A percentile compares a stretch with the other conserved stretches of the same genome.
These are phyloP conservation scores for Aspergillus heteromorphus DNA, from an alignment of 495 filamentous ascomycete species.

Conservation along the genomic window DNA sequence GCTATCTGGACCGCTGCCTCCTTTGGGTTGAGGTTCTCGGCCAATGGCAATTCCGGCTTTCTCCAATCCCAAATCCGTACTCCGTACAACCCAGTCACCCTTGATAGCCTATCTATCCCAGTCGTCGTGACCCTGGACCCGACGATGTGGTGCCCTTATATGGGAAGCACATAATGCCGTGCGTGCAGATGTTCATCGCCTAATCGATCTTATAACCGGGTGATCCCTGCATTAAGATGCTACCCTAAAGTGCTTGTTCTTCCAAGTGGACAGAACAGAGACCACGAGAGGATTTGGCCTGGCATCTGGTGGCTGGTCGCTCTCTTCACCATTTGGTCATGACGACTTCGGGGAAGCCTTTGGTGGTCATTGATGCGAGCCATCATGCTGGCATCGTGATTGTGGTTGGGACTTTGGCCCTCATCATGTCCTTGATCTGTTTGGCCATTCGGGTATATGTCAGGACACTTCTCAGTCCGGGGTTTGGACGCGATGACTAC, in stretches of 20 bases:
- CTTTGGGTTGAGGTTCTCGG: background rate
- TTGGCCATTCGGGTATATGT: background rate
- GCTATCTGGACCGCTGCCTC: background rate
- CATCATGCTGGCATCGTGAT: background rate
- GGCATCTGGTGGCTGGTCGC: background rate
- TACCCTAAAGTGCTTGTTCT: background rate
- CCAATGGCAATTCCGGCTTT: background rate
- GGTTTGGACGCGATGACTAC: background rate
- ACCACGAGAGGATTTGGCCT: background rate
- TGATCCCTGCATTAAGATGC: background rate
- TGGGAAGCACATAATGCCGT: background rate
- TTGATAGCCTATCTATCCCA: background rate
- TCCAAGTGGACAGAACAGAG: background rate
- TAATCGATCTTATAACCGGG: background rate
- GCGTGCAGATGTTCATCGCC: background rate
- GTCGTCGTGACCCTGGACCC: background rate
- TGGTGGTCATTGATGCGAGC: background rate
- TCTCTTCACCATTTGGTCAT: background rate
- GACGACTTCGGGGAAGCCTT: background rate
- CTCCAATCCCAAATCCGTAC: background rate
- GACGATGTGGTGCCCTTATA: background rate
- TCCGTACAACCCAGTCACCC: background rate
- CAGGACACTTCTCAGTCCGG: background rate
- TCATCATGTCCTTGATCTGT: background rate
- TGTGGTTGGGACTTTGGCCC: background rate